A percentile compares a stretch with the other conserved stretches of the same genome.
Evolutionary conservation across 768 basidiomycete genomes (phyloP).

Genomic region (Kwoniella dejecticola): DNA sequence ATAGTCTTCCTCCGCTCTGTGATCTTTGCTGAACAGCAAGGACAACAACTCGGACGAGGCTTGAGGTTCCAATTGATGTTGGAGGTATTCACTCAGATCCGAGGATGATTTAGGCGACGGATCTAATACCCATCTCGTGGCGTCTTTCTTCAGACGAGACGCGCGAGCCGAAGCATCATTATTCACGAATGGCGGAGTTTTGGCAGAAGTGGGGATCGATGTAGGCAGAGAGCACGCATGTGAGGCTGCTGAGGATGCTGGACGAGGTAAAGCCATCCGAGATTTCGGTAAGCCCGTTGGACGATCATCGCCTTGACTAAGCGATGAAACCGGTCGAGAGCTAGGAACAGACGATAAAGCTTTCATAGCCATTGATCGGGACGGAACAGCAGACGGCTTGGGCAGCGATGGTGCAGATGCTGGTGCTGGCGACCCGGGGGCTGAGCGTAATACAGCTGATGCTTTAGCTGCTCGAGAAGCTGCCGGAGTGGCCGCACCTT

Average conservation of each 20-base stretch:
- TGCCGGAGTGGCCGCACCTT: conserved; percentile 23
- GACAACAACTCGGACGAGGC: conserved; percentile 72
- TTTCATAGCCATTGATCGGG: conserved; percentile 47
- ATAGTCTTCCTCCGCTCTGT: conserved; percentile 90
- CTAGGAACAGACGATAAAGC: conserved; percentile 39
- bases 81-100: conserved; percentile 81
- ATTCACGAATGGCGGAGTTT: conserved; percentile 59
- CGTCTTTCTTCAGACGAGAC: conserved; percentile 70
- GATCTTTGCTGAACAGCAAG: conserved; percentile 90
- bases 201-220: conserved; percentile 15
- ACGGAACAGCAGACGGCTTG: conserved; percentile 26
- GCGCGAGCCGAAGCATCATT: conserved; percentile 65
- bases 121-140: conserved; percentile 81
- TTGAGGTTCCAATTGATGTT: conserved; percentile 87
- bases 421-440: conserved; percentile 41
- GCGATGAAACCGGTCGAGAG: conserved; percentile 53
- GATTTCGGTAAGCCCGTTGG: conserved; percentile 36
- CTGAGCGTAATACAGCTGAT: conserved; percentile 18
- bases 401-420: conserved; percentile 42
- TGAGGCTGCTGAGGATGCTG: conserved; percentile 58
- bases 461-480: conserved; percentile 24
- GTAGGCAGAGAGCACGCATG: conserved; percentile 58
- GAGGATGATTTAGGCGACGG: conserved; percentile 71
- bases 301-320: conserved; percentile 46
- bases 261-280: conserved; percentile 56